Evolutionary conservation across 163 green algal species (phyloP).

Genomic region (Botryococcus braunii): DNA sequence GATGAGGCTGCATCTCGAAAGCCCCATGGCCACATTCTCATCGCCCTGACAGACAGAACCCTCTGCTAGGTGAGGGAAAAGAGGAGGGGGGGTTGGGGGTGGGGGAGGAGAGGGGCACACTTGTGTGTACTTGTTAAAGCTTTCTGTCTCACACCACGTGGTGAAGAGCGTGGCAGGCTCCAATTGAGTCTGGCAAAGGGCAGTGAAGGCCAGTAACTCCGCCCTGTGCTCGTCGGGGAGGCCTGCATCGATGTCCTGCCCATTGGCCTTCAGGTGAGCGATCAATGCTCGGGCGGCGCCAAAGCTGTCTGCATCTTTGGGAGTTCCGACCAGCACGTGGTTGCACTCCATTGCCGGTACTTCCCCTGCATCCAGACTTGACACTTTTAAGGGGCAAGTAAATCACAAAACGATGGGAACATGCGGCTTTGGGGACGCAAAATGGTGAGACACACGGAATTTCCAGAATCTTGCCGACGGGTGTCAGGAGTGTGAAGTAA

Average conservation of each 20-base stretch:
- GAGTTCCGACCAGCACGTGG: too few species aligned
- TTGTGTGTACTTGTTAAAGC: constrained; percentile 29
- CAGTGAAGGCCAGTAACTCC: constrained; percentile 21
- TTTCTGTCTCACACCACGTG: constrained; percentile 38
- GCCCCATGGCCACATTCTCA: background rate
- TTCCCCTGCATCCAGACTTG: too few species aligned
- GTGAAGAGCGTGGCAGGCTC: constrained; percentile 35
- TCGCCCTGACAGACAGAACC: background rate
- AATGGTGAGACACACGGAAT: too few species aligned
- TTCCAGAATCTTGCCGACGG: too few species aligned
- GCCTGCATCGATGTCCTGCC: constrained; percentile 19
- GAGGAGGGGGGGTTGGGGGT: too few species aligned
- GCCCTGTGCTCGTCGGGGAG: constrained; percentile 10
- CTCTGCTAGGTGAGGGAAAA: background rate
- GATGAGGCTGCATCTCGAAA: background rate
- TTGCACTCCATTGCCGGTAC: too few species aligned
- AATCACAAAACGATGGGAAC: too few species aligned
- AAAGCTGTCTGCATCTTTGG: too few species aligned
- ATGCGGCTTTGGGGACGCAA: too few species aligned
- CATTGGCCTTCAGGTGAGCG: constrained; percentile 19
- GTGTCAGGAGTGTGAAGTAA: too few species aligned
- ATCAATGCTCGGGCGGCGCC: constrained; percentile 23
- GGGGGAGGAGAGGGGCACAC: constrained; percentile 3
- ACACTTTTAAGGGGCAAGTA: constrained; percentile 1
- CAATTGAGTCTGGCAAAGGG: constrained; percentile 33